A percentile compares a stretch with the other conserved stretches of the same genome.
Conservation (phyloP, 441 rosid genomes). For the Arabidopsis lyrata region DNA sequence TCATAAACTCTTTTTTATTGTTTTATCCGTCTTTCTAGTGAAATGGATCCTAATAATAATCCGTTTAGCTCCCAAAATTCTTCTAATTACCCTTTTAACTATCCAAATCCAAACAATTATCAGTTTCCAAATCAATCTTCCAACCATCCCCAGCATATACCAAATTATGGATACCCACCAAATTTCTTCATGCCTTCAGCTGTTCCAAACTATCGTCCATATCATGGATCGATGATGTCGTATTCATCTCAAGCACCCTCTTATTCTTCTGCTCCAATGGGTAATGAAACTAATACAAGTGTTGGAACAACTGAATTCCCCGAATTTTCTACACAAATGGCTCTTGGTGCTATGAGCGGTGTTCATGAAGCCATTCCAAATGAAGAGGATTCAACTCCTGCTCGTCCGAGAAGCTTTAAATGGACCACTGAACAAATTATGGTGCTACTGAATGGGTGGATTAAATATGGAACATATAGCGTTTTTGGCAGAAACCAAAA, state of each 20-base stretch:
- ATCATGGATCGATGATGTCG: not conserved
- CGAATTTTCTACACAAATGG: not conserved
- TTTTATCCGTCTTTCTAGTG: too few relatives aligned
- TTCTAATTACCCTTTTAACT: too few relatives aligned
- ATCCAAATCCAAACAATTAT: too few relatives aligned
- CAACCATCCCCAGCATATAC: not conserved
- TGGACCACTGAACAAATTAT: constrained; percentile 4
- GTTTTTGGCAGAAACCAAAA: constrained; percentile 8
- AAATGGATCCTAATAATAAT: too few relatives aligned
- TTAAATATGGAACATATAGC: not conserved
- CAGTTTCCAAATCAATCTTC: not conserved
- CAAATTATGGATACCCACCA: not conserved
- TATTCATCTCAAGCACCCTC: too few relatives aligned
- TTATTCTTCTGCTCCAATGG: not conserved
- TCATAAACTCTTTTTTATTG: too few relatives aligned
- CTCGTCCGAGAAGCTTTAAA: not conserved
- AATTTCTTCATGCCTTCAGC: not conserved
- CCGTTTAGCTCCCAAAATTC: too few relatives aligned
- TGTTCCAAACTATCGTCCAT: not conserved
- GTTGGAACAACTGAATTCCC: not conserved
- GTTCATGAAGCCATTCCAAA: not conserved
- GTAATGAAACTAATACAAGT: not conserved
- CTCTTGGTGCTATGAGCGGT: not conserved
- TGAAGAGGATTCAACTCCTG: not conserved
- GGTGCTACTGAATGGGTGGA: not conserved